phyloP scores from a whole-genome alignment of 2,329 filamentous ascomycete species.

The Rhytidhysteron rufulum region DNA sequence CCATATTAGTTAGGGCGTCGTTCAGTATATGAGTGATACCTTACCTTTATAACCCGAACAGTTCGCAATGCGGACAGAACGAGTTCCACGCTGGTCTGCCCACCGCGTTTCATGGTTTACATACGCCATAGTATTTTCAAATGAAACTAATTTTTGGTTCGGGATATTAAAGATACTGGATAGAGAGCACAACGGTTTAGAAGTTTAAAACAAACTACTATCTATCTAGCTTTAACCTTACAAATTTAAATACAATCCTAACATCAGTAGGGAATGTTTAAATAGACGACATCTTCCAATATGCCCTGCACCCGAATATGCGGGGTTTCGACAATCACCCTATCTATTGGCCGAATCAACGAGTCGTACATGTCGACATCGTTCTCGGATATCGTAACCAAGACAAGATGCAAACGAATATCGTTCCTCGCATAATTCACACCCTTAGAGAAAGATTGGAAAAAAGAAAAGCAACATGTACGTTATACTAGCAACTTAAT shows the following conservation, averaged over 20 bases:
- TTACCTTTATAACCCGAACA: slow-evolving; percentile 34
- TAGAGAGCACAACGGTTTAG: too few species aligned
- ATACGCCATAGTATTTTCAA: slow-evolving; percentile 11
- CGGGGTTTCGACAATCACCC: neutral
- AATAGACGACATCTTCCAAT: neutral
- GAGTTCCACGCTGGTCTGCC: slow-evolving; percentile 21
- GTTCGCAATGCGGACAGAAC: slow-evolving; percentile 37
- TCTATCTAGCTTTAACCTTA: neutral
- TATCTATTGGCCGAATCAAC: neutral
- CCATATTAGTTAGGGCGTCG: slow-evolving; percentile 1
- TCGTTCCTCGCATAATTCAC: too few species aligned
- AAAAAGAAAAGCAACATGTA: too few species aligned
- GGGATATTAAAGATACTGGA: neutral
- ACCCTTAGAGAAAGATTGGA: too few species aligned
- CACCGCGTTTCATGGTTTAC: slow-evolving; percentile 20
- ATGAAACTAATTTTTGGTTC: neutral
- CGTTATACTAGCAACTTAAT: neutral
- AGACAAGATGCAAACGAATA: neutral
- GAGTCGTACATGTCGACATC: neutral
- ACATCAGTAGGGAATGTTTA: neutral
- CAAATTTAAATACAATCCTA: neutral
- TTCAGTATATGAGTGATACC: neutral
- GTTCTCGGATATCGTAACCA: neutral
- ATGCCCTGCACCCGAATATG: neutral
- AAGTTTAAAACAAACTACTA: neutral